These are phyloP conservation scores for Rosa persica DNA, from an alignment of 306 rosid genomes.

Conservation along the genomic window DNA sequence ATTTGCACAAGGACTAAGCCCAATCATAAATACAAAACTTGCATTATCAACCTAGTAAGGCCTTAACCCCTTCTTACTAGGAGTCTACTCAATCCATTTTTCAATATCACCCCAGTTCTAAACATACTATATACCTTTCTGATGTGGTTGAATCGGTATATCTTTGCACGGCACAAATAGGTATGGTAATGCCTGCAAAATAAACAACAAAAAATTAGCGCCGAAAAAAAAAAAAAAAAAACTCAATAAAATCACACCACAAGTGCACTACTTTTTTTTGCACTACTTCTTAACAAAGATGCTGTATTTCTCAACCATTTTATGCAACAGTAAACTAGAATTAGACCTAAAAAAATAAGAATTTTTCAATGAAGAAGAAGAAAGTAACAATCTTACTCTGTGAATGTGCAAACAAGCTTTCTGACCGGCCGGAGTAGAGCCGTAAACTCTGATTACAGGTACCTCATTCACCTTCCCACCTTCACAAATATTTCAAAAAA, in stretches of 20 bases:
- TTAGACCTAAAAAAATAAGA: background rate
- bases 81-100: background rate
- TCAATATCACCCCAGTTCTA: background rate
- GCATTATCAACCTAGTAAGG: constrained; percentile 20
- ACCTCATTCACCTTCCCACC: constrained; percentile 87
- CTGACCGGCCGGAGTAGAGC: constrained; percentile 95
- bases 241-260: background rate
- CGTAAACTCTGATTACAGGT: constrained; percentile 79
- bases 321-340: background rate
- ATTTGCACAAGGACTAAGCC: background rate
- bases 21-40: background rate
- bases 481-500: constrained; percentile 16
- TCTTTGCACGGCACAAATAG: constrained; percentile 76
- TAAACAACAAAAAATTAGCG: constrained; percentile 8
- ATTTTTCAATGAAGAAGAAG: background rate
- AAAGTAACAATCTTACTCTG: constrained; percentile 48
- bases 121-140: constrained; percentile 50
- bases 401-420: constrained; percentile 91
- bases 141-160: constrained; percentile 44
- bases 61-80: constrained; percentile 4
- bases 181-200: constrained; percentile 74
- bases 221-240: background rate
- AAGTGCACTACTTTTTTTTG: background rate
- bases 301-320: background rate
- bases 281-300: background rate